phyloP scores from a whole-genome alignment of 495 filamentous ascomycete species.

The Talaromyces stipitatus region DNA sequence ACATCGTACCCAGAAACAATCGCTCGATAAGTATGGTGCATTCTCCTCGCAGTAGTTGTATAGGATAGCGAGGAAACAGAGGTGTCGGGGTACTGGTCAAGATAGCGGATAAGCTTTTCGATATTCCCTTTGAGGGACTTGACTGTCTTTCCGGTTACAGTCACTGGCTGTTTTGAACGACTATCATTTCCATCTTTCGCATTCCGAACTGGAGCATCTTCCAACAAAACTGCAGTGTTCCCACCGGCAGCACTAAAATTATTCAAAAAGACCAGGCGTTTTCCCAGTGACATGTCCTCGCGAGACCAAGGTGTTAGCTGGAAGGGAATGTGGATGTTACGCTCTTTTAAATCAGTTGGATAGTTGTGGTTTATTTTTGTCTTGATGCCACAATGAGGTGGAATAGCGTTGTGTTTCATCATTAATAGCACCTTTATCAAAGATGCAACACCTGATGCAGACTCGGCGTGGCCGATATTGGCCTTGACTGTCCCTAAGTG shows the following conservation, averaged over 20 bases:
- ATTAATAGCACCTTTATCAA: slow-evolving; percentile 30
- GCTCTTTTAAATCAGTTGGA: slow-evolving; percentile 14
- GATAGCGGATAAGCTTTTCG: slow-evolving; percentile 24
- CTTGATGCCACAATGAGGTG: slow-evolving; percentile 36
- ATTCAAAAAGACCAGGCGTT: slow-evolving; percentile 21
- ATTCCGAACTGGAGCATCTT: slow-evolving; percentile 11
- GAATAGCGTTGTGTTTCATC: slow-evolving; percentile 22
- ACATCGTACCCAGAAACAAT: slow-evolving; percentile 5
- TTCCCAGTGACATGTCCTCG: neutral
- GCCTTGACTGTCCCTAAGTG: slow-evolving; percentile 27
- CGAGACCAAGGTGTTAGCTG: slow-evolving; percentile 13
- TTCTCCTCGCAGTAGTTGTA: slow-evolving; percentile 64
- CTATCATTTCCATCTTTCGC: slow-evolving; percentile 2
- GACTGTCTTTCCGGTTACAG: slow-evolving; percentile 19
- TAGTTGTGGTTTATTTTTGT: slow-evolving; percentile 28
- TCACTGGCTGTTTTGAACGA: slow-evolving; percentile 14
- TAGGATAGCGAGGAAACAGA: slow-evolving; percentile 54
- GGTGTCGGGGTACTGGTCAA: slow-evolving; percentile 41
- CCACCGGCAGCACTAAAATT: slow-evolving; percentile 32
- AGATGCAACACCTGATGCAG: slow-evolving; percentile 21
- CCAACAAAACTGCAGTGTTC: slow-evolving; percentile 23
- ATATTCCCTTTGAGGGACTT: slow-evolving; percentile 24
- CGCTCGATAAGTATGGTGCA: slow-evolving; percentile 54
- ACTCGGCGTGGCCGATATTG: slow-evolving; percentile 35
- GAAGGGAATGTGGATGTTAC: slow-evolving; percentile 26